Conservation (phyloP, 306 rosid genomes). For the Castanea crenata region DNA sequence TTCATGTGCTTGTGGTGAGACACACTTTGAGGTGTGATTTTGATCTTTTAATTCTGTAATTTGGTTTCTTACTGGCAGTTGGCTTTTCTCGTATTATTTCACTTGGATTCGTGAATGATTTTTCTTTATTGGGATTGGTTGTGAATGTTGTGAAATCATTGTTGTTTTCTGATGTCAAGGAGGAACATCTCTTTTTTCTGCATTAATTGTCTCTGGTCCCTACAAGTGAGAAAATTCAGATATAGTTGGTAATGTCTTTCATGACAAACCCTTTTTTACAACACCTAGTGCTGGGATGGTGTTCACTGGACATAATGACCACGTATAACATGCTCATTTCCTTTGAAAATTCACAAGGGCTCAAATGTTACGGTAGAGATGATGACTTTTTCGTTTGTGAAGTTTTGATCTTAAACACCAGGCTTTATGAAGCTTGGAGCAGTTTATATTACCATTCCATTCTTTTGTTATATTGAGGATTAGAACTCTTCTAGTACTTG, state of each 20-base stretch:
- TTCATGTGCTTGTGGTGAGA: slow-evolving; percentile 86
- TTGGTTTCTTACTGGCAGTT: slow-evolving; percentile 11
- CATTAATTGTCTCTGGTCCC: neutral
- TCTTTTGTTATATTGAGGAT: neutral
- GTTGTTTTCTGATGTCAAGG: neutral
- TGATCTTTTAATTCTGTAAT: slow-evolving; percentile 17
- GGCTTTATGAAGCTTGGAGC: neutral
- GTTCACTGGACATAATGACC: neutral
- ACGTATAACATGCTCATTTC: neutral
- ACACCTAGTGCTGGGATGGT: neutral
- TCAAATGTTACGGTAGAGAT: neutral
- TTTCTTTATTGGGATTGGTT: slow-evolving; percentile 17
- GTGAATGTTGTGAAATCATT: slow-evolving; percentile 11
- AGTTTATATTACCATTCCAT: neutral
- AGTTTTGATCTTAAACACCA: neutral
- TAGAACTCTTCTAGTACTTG: neutral
- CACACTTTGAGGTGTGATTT: slow-evolving; percentile 81
- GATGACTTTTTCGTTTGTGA: neutral
- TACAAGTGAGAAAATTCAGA: neutral
- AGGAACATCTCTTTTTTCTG: neutral
- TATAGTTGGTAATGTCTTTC: neutral
- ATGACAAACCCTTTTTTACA: neutral
- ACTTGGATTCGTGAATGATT: slow-evolving; percentile 7
- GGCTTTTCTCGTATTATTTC: neutral
- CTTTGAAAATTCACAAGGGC: neutral